Base-by-base conservation (phyloP, 768 basidiomycete genomes). In the Coprinellus micaceus region DNA sequence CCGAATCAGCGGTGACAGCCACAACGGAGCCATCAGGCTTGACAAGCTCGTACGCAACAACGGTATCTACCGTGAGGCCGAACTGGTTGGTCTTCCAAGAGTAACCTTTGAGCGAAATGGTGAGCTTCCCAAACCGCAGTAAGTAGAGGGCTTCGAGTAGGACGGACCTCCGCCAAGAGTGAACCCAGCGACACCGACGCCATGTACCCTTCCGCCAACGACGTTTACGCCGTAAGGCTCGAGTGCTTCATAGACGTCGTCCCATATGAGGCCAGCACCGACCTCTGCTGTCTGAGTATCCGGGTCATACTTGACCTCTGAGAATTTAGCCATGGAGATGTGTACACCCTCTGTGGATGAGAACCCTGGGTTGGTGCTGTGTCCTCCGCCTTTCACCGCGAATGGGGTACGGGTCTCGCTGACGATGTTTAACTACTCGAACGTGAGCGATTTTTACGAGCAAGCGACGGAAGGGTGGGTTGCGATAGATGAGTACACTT, bases 381-480 rank as follows among this genome's bases (percentile, higher is more conserved):
- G 84, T 0, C 85, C 84, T 15, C 82, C 84, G n/a, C 83, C 79
- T 65, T 84, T 86, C 52, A 86, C 77, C 84, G 83, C 15, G 43
- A 7, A 36, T 17, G 9, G 44, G 3, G 50, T 24, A 43, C 45
- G 24, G 39, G 68, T 68, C 60, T 70, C 68, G 13, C 72, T 44
- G 2, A 64, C 74, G 51, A 69, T 68, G 54, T 74, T 72, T 5
- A 74, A 59, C 26, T 69, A 60, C 0, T 67, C 30, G 44, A 69
- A 60, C 0, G 40, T 36, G 44, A 24, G 2, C 39, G 41, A n/a
- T 9, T 4, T 30, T 3, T 3, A n/a, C 4, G 28, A 15, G 15
- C 13, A 33, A 11, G 21, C 19, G 41, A 44, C 7, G 6, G 41
- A 6, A 10, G 17, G 17, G 36, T 17, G 36, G 36, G 9, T 17